Evolutionary conservation across 192 early-diverging fungal species (phyloP).

Genomic region (Glomus cerebriforme): DNA sequence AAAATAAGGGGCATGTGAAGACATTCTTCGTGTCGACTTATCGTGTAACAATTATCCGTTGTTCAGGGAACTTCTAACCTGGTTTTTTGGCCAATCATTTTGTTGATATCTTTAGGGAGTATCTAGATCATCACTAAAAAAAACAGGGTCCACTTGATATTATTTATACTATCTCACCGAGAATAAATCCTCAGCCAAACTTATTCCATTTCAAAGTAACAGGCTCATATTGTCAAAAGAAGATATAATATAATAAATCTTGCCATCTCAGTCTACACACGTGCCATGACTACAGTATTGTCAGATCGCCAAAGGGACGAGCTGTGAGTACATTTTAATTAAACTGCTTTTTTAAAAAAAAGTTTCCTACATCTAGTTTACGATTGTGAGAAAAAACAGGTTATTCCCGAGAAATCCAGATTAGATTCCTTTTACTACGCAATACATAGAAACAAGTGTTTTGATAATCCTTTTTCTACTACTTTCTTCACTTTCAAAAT

Average conservation of each 20-base stretch:
- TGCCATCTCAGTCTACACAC: conserved; percentile 34
- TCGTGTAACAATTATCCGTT: neutral
- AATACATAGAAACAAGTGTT: neutral
- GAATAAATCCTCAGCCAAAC: conserved; percentile 11
- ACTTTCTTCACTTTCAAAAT: too few species aligned
- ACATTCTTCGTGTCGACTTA: neutral
- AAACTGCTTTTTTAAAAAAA: conserved; percentile 21
- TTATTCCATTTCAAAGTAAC: conserved; percentile 9
- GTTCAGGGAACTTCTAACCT: neutral
- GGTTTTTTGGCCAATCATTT: neutral
- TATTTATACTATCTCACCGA: conserved; percentile 11
- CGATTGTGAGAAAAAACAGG: neutral
- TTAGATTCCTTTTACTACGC: neutral
- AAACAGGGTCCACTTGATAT: neutral
- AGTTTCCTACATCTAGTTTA: conserved; percentile 5
- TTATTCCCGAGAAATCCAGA: neutral
- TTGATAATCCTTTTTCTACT: neutral
- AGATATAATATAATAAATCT: neutral
- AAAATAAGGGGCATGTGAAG: neutral
- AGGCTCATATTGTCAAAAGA: conserved; percentile 8
- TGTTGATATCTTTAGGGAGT: neutral
- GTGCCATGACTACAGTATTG: conserved; percentile 51
- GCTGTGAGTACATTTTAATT: conserved; percentile 53
- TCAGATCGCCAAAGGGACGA: conserved; percentile 77
- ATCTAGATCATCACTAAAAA: neutral